Evolutionary conservation across 2,329 filamentous ascomycete genomes (phyloP).

Genomic region (Dendryphion nanum): DNA sequence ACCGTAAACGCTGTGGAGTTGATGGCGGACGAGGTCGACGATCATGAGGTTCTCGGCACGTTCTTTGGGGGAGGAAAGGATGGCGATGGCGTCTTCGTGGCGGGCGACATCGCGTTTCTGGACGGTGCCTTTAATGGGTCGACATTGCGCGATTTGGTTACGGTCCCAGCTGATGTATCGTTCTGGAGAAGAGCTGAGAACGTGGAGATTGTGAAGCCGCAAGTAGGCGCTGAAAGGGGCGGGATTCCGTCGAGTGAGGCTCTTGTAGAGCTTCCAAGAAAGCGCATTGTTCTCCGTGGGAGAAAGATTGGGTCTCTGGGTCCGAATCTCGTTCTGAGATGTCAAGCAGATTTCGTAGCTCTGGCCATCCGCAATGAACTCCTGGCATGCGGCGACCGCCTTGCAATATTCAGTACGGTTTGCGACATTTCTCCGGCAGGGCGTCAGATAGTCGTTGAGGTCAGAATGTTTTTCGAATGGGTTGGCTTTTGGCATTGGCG

Average conservation of each 20-base stretch:
- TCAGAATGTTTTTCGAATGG: conserved; percentile 31
- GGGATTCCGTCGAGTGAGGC: conserved; percentile 69
- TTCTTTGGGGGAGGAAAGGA: conserved; percentile 82
- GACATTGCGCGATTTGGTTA: conserved; percentile 68
- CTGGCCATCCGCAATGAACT: conserved; percentile 70
- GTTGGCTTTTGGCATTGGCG: conserved; percentile 20
- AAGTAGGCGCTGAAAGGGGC: conserved; percentile 85
- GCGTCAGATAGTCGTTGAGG: conserved; percentile 26
- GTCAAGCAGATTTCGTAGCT: conserved; percentile 87
- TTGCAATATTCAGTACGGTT: conserved; percentile 54
- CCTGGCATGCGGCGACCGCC: conserved; percentile 68
- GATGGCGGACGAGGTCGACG: conserved; percentile 91
- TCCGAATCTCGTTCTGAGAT: conserved; percentile 64
- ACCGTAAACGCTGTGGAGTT: conserved; percentile 81
- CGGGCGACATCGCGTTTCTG: conserved; percentile 70
- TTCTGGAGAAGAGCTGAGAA: conserved; percentile 84
- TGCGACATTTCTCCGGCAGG: conserved; percentile 15
- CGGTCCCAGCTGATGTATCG: conserved; percentile 74
- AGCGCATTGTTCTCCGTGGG: conserved; percentile 32
- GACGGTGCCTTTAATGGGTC: conserved; percentile 97
- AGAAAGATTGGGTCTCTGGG: conserved; percentile 22
- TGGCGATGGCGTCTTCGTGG: conserved; percentile 66
- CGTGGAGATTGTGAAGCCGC: conserved; percentile 60
- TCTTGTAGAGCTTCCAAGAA: conserved; percentile 69
- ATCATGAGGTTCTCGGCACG: conserved; percentile 98